These are phyloP conservation scores for Pyracantha coccinea DNA, from an alignment of 331 rosid genomes.

Conservation along the genomic window DNA sequence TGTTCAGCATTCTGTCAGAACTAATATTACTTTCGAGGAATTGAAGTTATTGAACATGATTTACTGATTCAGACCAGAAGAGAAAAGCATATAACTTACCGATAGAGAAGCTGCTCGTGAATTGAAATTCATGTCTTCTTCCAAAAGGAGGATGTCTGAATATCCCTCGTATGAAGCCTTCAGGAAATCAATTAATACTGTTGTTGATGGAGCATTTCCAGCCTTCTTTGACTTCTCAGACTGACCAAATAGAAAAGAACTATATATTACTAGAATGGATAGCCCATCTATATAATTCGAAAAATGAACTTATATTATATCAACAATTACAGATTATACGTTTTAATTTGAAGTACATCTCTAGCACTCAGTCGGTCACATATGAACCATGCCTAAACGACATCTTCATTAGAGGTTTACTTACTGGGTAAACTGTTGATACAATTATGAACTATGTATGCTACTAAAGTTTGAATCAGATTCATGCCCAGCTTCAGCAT, in stretches of 20 bases:
- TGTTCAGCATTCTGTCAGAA: neutral
- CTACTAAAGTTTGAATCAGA: neutral
- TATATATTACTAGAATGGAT: neutral
- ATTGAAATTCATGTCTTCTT: slow-evolving; percentile 79
- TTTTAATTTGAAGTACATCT: neutral
- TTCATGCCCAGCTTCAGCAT: neutral
- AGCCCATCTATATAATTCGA: neutral
- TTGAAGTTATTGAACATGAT: slow-evolving; percentile 12
- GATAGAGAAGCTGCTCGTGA: slow-evolving; percentile 67
- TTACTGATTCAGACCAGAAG: slow-evolving; percentile 25
- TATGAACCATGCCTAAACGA: neutral
- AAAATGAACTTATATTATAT: neutral
- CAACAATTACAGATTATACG: neutral
- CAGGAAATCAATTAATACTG: slow-evolving; percentile 61
- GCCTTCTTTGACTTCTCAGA: slow-evolving; percentile 88
- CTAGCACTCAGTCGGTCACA: neutral
- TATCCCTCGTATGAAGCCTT: slow-evolving; percentile 56
- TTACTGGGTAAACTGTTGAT: neutral
- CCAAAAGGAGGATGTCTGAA: slow-evolving; percentile 68
- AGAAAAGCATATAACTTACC: slow-evolving; percentile 34
- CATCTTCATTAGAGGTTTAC: neutral
- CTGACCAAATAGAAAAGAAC: slow-evolving; percentile 36
- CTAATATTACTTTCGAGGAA: neutral
- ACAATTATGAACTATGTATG: neutral
- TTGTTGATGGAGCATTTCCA: slow-evolving; percentile 69